Conservation (phyloP, 106 monocot species). For the Acorus calamus region DNA sequence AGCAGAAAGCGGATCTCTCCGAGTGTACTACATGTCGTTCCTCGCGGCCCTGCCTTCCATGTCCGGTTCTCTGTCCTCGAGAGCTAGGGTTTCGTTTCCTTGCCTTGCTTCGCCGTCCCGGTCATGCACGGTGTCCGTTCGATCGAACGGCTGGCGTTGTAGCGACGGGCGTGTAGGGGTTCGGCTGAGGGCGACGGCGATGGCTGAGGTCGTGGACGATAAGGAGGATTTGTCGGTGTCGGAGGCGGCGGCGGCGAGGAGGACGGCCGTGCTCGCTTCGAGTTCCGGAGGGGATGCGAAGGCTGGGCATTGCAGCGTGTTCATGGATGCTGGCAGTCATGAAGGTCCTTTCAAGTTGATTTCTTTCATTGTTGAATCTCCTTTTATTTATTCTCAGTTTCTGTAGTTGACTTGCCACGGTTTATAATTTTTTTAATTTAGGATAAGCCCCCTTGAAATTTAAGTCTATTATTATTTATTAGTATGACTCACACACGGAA, state of each 20-base stretch:
- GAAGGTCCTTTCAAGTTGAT: no score
- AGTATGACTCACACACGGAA: no score
- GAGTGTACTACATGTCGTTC: neutral
- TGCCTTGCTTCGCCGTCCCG: neutral
- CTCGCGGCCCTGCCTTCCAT: neutral
- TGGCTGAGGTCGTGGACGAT: constrained; percentile 12
- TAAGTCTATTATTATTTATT: no score
- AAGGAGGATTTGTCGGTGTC: neutral
- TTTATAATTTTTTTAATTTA: no score
- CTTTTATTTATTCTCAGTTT: no score
- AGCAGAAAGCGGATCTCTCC: neutral
- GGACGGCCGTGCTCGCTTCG: constrained; percentile 30
- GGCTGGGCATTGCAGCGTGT: constrained; percentile 2
- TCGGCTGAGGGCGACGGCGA: constrained; percentile 1
- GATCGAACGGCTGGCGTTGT: constrained; percentile 1
- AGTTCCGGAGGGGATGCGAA: constrained; percentile 33
- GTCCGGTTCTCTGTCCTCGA: neutral
- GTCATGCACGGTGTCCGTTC: constrained; percentile 9
- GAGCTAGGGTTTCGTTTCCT: neutral
- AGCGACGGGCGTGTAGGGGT: neutral
- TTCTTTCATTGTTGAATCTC: no score
- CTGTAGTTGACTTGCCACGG: no score
- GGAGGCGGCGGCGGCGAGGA: neutral
- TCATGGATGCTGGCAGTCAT: no score
- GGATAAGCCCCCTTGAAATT: no score